Evolutionary conservation across 139 green algal genomes (phyloP).

Genomic region (Chlamydomonas sp.): DNA sequence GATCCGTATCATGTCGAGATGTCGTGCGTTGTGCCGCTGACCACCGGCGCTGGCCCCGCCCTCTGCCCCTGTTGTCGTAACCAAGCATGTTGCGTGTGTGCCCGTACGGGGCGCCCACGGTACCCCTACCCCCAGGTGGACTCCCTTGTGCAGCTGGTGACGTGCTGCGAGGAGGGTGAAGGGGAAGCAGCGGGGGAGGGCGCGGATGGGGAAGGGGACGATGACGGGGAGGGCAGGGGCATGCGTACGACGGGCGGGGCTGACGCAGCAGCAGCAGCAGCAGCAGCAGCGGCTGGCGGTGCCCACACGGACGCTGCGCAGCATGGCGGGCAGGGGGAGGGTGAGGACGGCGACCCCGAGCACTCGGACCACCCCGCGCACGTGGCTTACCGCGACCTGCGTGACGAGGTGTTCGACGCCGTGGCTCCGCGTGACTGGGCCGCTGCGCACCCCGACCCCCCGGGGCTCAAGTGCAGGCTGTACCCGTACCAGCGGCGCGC

Average conservation of each 20-base stretch:
- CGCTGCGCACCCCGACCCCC: constrained; percentile 41
- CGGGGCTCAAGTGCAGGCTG: constrained; percentile 64
- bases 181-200: background rate
- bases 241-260: background rate
- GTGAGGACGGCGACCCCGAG: background rate
- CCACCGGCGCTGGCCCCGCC: too few relatives aligned
- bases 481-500: constrained; percentile 70
- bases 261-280: background rate
- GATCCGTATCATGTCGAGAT: too few relatives aligned
- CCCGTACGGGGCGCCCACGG: too few relatives aligned
- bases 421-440: constrained; percentile 53
- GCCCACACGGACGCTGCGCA: background rate
- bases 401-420: constrained; percentile 60
- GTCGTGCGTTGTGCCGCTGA: too few relatives aligned
- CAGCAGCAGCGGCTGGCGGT: background rate
- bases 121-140: too few relatives aligned
- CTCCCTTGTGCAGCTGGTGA: constrained; percentile 6
- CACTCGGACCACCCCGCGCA: background rate
- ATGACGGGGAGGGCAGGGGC: background rate
- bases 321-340: background rate
- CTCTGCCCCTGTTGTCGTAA: too few relatives aligned
- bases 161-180: background rate
- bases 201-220: background rate
- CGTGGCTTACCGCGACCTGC: constrained; percentile 5
- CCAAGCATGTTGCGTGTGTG: too few relatives aligned